These are phyloP conservation scores for Xylaria sp. DNA, from an alignment of 2,329 filamentous ascomycete genomes.

Conservation along the genomic window DNA sequence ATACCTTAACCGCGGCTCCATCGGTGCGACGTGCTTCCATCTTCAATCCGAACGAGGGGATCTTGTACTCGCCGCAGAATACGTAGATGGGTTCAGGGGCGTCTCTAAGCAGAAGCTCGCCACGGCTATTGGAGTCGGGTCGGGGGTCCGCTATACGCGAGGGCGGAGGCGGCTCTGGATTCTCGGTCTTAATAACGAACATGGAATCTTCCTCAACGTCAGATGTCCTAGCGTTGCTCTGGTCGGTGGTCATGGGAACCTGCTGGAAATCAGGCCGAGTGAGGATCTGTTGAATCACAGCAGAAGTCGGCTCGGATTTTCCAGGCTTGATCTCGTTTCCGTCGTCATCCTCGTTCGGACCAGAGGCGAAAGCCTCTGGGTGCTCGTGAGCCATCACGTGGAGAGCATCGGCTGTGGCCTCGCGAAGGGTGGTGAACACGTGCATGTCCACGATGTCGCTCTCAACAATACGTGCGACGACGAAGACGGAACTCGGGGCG, in stretches of 20 bases:
- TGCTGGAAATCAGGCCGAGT: not conserved
- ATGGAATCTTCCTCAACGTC: not conserved
- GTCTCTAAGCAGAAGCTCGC: constrained; percentile 10
- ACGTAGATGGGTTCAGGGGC: constrained; percentile 27
- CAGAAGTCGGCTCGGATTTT: not conserved
- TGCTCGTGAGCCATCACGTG: constrained; percentile 28
- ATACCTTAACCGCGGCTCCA: constrained; percentile 28
- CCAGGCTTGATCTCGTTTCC: constrained; percentile 9
- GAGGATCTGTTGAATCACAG: constrained; percentile 10
- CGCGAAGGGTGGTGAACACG: constrained; percentile 26
- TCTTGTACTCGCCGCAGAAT: constrained; percentile 32
- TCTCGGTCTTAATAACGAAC: constrained; percentile 23
- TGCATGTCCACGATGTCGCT: constrained; percentile 20
- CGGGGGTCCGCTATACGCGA: not conserved
- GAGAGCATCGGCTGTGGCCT: constrained; percentile 31
- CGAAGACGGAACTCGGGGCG: constrained; percentile 21
- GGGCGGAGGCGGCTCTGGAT: not conserved
- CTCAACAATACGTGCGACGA: constrained; percentile 22
- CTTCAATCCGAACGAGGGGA: constrained; percentile 32
- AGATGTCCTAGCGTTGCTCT: not conserved
- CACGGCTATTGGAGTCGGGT: constrained; percentile 2
- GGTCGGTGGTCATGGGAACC: not conserved
- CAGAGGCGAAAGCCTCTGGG: constrained; percentile 31
- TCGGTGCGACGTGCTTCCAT: constrained; percentile 28
- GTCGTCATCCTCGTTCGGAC: not conserved